Base-by-base conservation (phyloP, 1,284 basidiomycete species). In the Cutaneotrichosporon cavernicola region DNA sequence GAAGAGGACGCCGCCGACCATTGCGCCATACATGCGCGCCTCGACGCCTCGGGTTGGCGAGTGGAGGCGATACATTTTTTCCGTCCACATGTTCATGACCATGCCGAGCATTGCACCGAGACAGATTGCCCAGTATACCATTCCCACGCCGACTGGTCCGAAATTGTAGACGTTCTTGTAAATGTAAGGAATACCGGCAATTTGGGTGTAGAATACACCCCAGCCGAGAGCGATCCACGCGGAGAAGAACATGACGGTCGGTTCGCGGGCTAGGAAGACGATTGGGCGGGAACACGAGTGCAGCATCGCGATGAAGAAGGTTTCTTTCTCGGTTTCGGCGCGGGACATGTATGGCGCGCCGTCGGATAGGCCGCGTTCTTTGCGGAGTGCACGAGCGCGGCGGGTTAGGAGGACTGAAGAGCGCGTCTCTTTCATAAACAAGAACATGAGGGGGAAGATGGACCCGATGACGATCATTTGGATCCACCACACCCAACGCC, bases 401-500 rank as follows among this genome's bases (percentile, higher is more conserved):
- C 78, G 70, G 26, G 74, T 70, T 2, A 81, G 70, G 21, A 81
- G 72, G 56, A 81, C 72, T 6, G 70, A 67, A 21, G 75, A 70
- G 47, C 81, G 70, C 3, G 81, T 82, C 61, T 82, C 81, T 26
- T 69, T 69, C 61, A 82, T 67, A 40, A 75, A 55, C 21, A 77
- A 26, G 18, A 70, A 61, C 55, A 81, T 71, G 9, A 73, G 49
- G 0, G 77, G 73, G 49, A 80, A 55, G 46, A 76, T 73, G 0
- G 66, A 72, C 26, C 70, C 77, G 26, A 74, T 65, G 11, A 73
- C 53, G 56, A 79, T 89, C 73, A 87, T 82, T 67, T 88, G 86
- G 34, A 91, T 84, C 89, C 89, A 91, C 76, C 90, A 86, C 14
- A 91, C 90, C 90, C 90, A 91, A 43, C 88, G 83, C 90, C 90